Evolutionary conservation across 106 monocot genomes (phyloP), one percentile per base, ranked within the genome.

Genomic region (Chionographis japonica): DNA sequence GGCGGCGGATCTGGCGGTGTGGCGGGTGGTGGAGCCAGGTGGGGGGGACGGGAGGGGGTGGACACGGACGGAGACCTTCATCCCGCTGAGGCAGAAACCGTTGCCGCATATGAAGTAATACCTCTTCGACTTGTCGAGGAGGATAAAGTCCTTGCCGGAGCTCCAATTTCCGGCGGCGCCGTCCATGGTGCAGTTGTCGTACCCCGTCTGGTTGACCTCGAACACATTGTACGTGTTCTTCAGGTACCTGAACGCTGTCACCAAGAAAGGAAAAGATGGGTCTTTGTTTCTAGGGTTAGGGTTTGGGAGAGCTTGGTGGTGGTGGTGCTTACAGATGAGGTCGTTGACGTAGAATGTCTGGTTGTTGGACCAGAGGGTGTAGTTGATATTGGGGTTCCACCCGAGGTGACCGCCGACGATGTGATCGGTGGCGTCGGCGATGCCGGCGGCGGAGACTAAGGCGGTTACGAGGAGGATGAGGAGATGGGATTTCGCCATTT

Each of bases 101-200:
- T 61, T 70, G 15, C 69, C 65, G 53, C 82, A 77, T 14, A 82
- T 61, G 73, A 82, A 82, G 82, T 82, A 82, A 65, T 82, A 78
- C 60, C 58, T 46, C 58, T 64, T 64, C 16, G 77, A 35, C 58
- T 68, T 39, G 56, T 57, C 42, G 11, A 82, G 68, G 13, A 59
- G 77, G 41, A 82, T 74, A 69, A 82, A 82, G 27, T 82, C 82
- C 68, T 82, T 82, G 18, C 82, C 82, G 62, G 67, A 77, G 69
- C 62, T 82, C 82, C 82, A 82, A 69, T 82, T 82, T 12, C 82
- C 82, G 14, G 50, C 68, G 51, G 73, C 77, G 8, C 72, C 61
- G 46, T 77, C 72, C 3, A 55, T 57, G 35, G 82, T 82, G 69
- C 82, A 82, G 73, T 82, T 82, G 65, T 82, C 77, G 74, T 77